Conservation (phyloP, 306 rosid species). For the Corylus avellana region DNA sequence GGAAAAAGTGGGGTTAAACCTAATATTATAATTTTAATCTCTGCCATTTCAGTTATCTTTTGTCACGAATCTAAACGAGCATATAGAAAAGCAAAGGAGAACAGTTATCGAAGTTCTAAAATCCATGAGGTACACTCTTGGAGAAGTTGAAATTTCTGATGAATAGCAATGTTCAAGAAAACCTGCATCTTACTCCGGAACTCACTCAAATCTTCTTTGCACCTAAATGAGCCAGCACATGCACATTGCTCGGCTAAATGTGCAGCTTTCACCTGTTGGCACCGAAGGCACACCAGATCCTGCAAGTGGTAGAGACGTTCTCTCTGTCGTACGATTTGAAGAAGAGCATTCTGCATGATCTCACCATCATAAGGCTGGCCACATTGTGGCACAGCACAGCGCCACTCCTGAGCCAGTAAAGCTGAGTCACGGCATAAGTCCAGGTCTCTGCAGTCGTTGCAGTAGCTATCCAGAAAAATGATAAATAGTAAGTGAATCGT, state of each 20-base stretch:
- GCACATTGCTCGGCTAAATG: conserved; percentile 83
- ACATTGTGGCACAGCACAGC: conserved; percentile 82
- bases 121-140: conserved; percentile 80
- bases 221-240: conserved; percentile 76
- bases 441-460: conserved; percentile 86
- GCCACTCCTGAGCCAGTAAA: conserved; percentile 72
- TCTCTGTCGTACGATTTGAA: conserved; percentile 83
- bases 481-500: neutral
- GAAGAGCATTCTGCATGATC: conserved; percentile 71
- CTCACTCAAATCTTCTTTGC: conserved; percentile 60
- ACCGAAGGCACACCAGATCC: conserved; percentile 69
- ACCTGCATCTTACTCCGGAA: conserved; percentile 62
- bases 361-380: conserved; percentile 86
- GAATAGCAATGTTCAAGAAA: conserved; percentile 60
- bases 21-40: neutral
- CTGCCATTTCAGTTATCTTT: neutral
- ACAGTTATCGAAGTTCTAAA: conserved; percentile 44
- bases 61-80: neutral
- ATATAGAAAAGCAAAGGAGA: neutral
- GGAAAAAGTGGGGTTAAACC: neutral
- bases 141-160: conserved; percentile 84
- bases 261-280: conserved; percentile 80
- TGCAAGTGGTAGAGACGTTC: conserved; percentile 82
- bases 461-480: conserved; percentile 54
- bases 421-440: conserved; percentile 78